Percentiles rank a stretch among this genome's conserved stretches.
Evolutionary conservation across 352 stramenopile species (phyloP).

Genomic region (Globisporangium paddicum): DNA sequence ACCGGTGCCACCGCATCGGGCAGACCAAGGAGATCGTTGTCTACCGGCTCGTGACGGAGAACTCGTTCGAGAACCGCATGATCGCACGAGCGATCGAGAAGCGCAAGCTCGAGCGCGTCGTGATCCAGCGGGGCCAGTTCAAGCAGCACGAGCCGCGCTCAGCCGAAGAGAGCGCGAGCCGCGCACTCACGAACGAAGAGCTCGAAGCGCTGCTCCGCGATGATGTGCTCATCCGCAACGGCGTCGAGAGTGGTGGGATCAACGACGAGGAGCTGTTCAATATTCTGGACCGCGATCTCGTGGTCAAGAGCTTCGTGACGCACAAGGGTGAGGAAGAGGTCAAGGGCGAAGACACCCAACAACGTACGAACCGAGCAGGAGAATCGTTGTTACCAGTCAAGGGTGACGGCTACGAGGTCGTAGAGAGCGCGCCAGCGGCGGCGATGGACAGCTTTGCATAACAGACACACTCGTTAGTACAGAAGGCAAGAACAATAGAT

Average conservation of each 20-base stretch:
- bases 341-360: neutral
- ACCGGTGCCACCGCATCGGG: conserved; percentile 88
- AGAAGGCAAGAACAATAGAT: neutral
- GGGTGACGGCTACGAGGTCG: conserved; percentile 75
- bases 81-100: conserved; percentile 90
- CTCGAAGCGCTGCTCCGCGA: conserved; percentile 72
- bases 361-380: conserved; percentile 8
- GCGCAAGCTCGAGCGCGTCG: conserved; percentile 86
- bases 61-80: conserved; percentile 94
- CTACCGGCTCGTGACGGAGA: conserved; percentile 91
- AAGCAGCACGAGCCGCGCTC: conserved; percentile 32
- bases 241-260: conserved; percentile 75
- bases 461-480: neutral
- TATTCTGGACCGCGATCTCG: conserved; percentile 64
- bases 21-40: conserved; percentile 90
- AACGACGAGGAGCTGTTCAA: conserved; percentile 46
- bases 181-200: conserved; percentile 66
- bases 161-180: conserved; percentile 19
- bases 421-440: conserved; percentile 41
- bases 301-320: conserved; percentile 75
- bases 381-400: conserved; percentile 37
- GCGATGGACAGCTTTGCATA: conserved; percentile 78
- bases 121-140: conserved; percentile 86
- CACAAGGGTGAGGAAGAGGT: conserved; percentile 20
- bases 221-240: conserved; percentile 64